Base-by-base conservation (phyloP, 768 basidiomycete species). In the Hypsizygus marmoreus region DNA sequence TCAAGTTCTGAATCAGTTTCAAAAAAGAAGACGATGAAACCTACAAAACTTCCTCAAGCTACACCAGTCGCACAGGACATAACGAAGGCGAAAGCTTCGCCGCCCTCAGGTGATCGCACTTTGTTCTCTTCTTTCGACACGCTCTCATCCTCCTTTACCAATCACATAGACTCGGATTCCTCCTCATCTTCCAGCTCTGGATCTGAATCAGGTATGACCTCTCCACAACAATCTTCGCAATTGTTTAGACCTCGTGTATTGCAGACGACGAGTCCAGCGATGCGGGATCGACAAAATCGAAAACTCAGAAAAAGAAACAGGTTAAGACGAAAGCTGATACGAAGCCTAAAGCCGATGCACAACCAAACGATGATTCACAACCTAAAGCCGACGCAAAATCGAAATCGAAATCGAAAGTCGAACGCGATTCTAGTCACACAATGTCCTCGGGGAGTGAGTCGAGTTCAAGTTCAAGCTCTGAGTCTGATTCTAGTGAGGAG, bases 191-290 rank as follows among this genome's bases (percentile, higher is more conserved):
- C 68, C 13, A 53, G 55, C 25, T 61, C 65, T 14, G 59, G 53
- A 20, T 62, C 65, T 0, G 62, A 63, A 28, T 68, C 65, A 37
- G 65, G 61, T 64, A 42, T 45, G 47, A 26, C 13, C n/a, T 37
- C 17, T 36, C 9, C 29, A 31, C 13, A 20, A 26, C 13, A 32
- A 1, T 43, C 5, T 24, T 34, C 47, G 44, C 61, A 49, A 58
- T 25, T 19, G 23, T 25, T 35, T 25, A 14, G 31, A n/a, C 40
- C 22, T 40, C 43, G 45, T 43, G 10, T 33, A 12, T 34, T 32
- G 12, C 41, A 69, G 67, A 64, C 46, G 68, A 73, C 33, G 67
- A 73, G 51, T 70, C 68, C 11, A 72, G 66, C 41, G 65, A 72
- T 46, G 46, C 63, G 12, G 44, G 40, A 3, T 17, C 41, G 1